Base-by-base conservation (phyloP, 2,329 filamentous ascomycete genomes). In the Xylariales sp. region DNA sequence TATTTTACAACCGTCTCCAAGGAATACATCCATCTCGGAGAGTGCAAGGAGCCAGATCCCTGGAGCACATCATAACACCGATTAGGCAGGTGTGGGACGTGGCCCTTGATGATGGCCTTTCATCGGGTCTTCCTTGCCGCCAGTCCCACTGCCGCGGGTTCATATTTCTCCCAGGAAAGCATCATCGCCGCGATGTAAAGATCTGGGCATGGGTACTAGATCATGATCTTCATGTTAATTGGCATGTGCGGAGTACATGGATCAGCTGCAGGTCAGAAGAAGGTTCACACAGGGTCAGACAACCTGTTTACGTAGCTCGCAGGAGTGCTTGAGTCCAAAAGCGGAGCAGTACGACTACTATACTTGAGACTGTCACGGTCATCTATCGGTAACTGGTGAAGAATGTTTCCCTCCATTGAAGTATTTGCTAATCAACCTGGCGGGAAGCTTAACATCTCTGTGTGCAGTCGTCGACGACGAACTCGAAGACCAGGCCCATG, bases 191-290 rank as follows among this genome's bases (percentile, higher is more conserved):
- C 16, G 31, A 14, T 21, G 32, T 15, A 35, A 42, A 21, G 39
- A 27, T 20, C 39, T 18, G 22, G 32, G n/a, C 16, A 19, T 31
- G 31, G 39, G 37, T 24, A 36, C 19, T 36, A 29, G 15, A 42
- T 42, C 39, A 20, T 36, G 39, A 42, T 42, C 39, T 42, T 42
- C 39, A 36, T 20, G 15, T 36, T 35, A 31, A 35, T 42, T 42
- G n/a, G 28, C 38, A 40, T 40, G 24, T 33, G 20, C 15, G 29
- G 28, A 27, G 21, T 29, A 18, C 25, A 40, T 33, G 7, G 32
- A 29, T 21, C 20, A 40, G 20, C 25, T 19, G 33, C 20, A 31
- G n/a, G 15, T 15, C 18, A 15, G 14, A 31, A 31, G 12, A 31
- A 21, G n/a, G n/a, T n/a, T n/a, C n/a, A n/a, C n/a, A n/a, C n/a